Evolutionary conservation across 2,329 filamentous ascomycete genomes (phyloP).

Genomic region (Claviceps maximensis): DNA sequence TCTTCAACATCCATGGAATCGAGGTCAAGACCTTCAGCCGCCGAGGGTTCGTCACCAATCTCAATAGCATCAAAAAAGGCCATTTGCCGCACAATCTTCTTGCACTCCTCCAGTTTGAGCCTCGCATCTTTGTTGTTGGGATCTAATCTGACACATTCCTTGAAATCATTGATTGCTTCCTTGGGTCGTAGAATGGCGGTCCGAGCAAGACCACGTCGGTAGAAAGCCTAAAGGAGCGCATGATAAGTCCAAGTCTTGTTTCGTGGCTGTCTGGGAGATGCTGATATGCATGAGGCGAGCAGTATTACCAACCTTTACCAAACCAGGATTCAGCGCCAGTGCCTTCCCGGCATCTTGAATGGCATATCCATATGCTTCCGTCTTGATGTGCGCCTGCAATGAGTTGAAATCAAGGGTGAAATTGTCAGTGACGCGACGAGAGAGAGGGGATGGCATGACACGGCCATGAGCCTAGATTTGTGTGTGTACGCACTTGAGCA

Average conservation of each 20-base stretch:
- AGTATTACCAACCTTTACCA: slow-evolving; percentile 60
- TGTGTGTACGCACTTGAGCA: slow-evolving; percentile 59
- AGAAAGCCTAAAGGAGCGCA: slow-evolving; percentile 61
- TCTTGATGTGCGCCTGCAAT: slow-evolving; percentile 79
- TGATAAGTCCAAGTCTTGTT: neutral
- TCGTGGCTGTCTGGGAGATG: neutral
- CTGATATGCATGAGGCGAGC: neutral
- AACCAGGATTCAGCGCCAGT: slow-evolving; percentile 73
- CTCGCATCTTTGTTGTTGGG: slow-evolving; percentile 83
- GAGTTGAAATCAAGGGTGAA: neutral
- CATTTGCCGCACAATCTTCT: slow-evolving; percentile 83
- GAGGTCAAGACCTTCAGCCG: slow-evolving; percentile 78
- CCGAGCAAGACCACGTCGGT: slow-evolving; percentile 80
- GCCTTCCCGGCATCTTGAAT: slow-evolving; percentile 84
- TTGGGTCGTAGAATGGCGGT: slow-evolving; percentile 81
- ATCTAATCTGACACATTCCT: slow-evolving; percentile 74
- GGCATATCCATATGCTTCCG: slow-evolving; percentile 88
- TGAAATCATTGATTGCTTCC: slow-evolving; percentile 87
- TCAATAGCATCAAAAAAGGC: slow-evolving; percentile 95
- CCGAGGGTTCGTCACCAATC: slow-evolving; percentile 80
- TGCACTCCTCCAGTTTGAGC: slow-evolving; percentile 81
- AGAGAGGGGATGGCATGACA: slow-evolving; percentile 1
- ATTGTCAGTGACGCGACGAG: slow-evolving; percentile 34
- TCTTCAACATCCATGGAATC: slow-evolving; percentile 73
- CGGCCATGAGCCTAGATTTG: slow-evolving; percentile 4